Conservation (phyloP, 495 filamentous ascomycete genomes). For the Xylaria castorea region DNA sequence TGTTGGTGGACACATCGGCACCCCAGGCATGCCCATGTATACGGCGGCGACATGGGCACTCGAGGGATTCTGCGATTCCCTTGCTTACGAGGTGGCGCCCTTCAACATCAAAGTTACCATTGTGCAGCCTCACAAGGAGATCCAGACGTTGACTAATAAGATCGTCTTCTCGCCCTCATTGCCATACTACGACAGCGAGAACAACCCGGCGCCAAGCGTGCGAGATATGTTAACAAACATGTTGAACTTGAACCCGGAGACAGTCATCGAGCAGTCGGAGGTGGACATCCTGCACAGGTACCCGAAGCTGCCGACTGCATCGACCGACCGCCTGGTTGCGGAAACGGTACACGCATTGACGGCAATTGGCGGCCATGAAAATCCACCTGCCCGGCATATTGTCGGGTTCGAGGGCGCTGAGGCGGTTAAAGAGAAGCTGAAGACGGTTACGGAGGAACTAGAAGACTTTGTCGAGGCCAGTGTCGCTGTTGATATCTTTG, state of each 20-base stretch:
- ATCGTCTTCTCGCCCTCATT: conserved; percentile 81
- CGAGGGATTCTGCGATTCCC: conserved; percentile 96
- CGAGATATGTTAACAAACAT: conserved; percentile 81
- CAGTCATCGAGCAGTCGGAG: conserved; percentile 50
- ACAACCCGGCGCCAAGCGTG: conserved; percentile 79
- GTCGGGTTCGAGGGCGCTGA: conserved; percentile 89
- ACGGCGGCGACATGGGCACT: conserved; percentile 93
- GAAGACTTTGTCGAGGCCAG: conserved; percentile 96
- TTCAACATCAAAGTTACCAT: conserved; percentile 98
- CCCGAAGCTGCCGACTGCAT: conserved; percentile 67
- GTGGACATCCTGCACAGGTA: conserved; percentile 72
- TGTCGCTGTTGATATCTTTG: conserved; percentile 78
- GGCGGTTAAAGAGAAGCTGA: conserved; percentile 93
- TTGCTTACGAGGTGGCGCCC: conserved; percentile 95
- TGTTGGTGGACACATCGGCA: conserved; percentile 90
- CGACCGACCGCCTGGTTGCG: conserved; percentile 72
- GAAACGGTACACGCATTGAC: conserved; percentile 93
- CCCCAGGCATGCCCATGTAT: conserved; percentile 88
- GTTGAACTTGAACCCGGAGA: conserved; percentile 63
- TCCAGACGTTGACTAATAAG: conserved; percentile 81
- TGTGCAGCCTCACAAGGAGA: conserved; percentile 85
- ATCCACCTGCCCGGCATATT: conserved; percentile 92
- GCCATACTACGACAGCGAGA: conserved; percentile 72
- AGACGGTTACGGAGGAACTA: conserved; percentile 92
- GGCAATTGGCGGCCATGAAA: conserved; percentile 92